Percentiles rank a stretch among this genome's conserved stretches.
Conservation (phyloP, 2,329 filamentous ascomycete species). For the Alternaria brassicae region DNA sequence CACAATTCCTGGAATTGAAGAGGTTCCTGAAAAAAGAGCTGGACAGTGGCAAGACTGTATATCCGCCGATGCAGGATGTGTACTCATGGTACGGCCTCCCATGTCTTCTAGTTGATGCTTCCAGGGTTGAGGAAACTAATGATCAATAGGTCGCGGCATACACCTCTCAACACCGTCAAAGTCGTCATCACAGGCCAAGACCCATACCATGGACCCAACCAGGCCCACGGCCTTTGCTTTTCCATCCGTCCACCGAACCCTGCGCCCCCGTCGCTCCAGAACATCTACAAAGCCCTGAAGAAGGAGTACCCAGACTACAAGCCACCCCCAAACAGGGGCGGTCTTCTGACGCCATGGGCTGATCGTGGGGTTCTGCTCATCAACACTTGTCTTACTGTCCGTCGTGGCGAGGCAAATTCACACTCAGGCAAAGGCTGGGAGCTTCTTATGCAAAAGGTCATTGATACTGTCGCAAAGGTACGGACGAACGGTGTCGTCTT, state of each 20-base stretch:
- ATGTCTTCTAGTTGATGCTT: not conserved
- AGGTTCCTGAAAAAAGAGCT: conserved; percentile 83
- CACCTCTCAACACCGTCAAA: conserved; percentile 86
- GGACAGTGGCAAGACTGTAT: conserved; percentile 76
- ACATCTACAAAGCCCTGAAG: conserved; percentile 89
- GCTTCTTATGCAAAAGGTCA: conserved; percentile 86
- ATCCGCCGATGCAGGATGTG: conserved; percentile 85
- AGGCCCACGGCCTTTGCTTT: conserved; percentile 96
- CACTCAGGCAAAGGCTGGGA: conserved; percentile 93
- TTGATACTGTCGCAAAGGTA: conserved; percentile 82
- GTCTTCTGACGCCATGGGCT: conserved; percentile 91
- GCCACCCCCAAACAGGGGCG: conserved; percentile 76
- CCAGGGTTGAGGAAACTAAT: conserved; percentile 6
- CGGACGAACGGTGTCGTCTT: conserved; percentile 87
- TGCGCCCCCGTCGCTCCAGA: conserved; percentile 87
- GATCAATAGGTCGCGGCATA: conserved; percentile 83
- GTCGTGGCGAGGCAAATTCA: conserved; percentile 84
- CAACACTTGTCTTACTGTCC: conserved; percentile 94
- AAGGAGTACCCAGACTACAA: conserved; percentile 86
- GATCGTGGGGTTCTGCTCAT: conserved; percentile 90
- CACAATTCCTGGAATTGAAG: conserved; percentile 87
- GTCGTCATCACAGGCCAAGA: conserved; percentile 95
- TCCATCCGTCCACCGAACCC: conserved; percentile 88
- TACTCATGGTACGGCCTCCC: conserved; percentile 80
- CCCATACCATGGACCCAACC: conserved; percentile 93